Base-by-base conservation (phyloP, 2,329 filamentous ascomycete species). In the Aspergillus awamori region DNA sequence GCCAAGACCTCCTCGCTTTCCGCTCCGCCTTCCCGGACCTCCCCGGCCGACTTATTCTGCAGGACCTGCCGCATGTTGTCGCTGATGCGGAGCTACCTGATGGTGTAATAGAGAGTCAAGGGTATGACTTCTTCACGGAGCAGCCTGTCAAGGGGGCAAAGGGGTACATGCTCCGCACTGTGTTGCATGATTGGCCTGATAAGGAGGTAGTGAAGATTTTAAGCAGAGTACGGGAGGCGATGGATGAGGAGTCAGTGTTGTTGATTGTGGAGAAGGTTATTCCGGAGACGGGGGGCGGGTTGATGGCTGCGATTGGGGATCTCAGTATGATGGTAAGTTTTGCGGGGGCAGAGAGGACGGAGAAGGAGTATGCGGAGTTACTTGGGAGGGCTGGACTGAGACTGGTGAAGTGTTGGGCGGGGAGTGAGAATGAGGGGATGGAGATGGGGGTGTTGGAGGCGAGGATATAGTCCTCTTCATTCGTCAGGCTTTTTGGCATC, bases 111-210 rank as follows among this genome's bases (percentile, higher is more conserved):
- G 54, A 53, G 10, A 20, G 36, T 15, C 36, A 48, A 2, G 20
- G 28, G 15, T 47, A 63, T 39, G 53, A 57, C 20, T 76, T 79
- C 62, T 77, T 80, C 58, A 74, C 70, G 0, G 70, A 74, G 5
- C 79, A 81, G 56, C 77, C 77, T 0, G 63, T 81, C 7, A 73
- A 69, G 24, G 79, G 77, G 3, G 79, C 79, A 0, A 73, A 73
- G 5, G 71, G 68, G 5, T 74, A 74, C 52, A 73, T 67, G 52
- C 53, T 72, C 38, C 63, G 74, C 45, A 68, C 69, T 7, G 70
- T 77, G 3, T 57, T 77, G 26, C 73, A 78, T 58, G 72, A 77
- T 63, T 76, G 71, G 67, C 67, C 70, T 20, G 71, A 67, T 41
- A 30, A 20, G 3, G 58, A 67, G 17, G 65, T 59, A 8, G 41